Evolutionary conservation across 257 asterid genomes (phyloP), one percentile per base, ranked within the genome.

Genomic region (Nicotiana attenuata): DNA sequence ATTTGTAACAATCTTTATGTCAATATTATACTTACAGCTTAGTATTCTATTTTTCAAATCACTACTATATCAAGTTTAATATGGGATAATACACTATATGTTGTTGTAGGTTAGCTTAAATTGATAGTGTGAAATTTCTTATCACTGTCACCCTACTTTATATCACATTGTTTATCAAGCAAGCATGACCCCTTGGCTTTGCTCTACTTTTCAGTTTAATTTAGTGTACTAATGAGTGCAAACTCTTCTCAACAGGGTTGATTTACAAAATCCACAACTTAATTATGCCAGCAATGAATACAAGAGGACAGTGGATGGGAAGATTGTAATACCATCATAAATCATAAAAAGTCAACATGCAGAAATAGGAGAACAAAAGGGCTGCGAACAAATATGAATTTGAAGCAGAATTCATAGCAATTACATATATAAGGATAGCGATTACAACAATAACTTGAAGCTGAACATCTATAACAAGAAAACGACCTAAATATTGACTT

Each of bases 401-500:
- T 75, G 80, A 75, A 75, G 79, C 24, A 50, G 80, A 50, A 50
- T 75, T 4, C 63, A 73, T 50, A 47, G 64, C 41, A 87, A 63
- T 80, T 84, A 84, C 81, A 80, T 80, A 79, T 69, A 28, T 16
- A 76, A 65, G 24, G 20, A 31, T 50, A 50, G 80, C 75, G 29
- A 68, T 22, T 73, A 73, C 61, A 73, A 47, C 22, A 80, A 47
- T 73, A 47, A 3, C 41, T 26, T 71, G 24, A 47, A 65, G 59
- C 57, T 73, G 41, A 55, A 57, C 29, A 55, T 81, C 28, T 75
- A 61, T 35, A 50, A 80, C 41, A 55, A 55, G 53, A 56, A n/a
- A 31, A 8, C 16, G 7, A 75, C 45, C 24, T 24, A 45, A 65
- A 76, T 69, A 65, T 15, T 60, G 60, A 67, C 31, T 73, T 68